phyloP scores from a whole-genome alignment of 306 rosid genomes.

The Trifolium repens region DNA sequence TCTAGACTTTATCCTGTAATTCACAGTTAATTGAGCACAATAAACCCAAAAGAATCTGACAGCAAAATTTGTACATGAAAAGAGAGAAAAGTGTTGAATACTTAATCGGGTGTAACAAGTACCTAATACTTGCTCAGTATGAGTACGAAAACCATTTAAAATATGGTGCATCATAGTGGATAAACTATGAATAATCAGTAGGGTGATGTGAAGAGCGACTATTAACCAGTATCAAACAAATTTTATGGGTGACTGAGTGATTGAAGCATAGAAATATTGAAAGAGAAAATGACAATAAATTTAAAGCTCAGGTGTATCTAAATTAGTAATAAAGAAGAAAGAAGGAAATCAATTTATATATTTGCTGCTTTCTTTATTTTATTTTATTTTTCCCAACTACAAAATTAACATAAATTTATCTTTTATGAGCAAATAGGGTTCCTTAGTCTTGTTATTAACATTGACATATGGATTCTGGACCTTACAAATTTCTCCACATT shows the following conservation, averaged over 20 bases:
- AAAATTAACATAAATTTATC: constrained; percentile 16
- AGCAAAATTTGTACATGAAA: not conserved
- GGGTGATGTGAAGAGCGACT: constrained; percentile 30
- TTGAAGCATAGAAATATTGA: not conserved
- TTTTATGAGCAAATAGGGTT: constrained; percentile 26
- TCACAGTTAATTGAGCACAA: not conserved
- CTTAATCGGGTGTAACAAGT: not conserved
- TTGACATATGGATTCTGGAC: constrained; percentile 14
- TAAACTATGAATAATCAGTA: constrained; percentile 3
- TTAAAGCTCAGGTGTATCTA: not conserved
- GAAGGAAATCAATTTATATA: constrained; percentile 19
- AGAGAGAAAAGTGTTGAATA: not conserved
- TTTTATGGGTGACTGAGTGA: constrained; percentile 7
- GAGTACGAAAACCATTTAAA: constrained; percentile 10
- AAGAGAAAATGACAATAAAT: constrained; percentile 12
- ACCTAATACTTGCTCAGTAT: not conserved
- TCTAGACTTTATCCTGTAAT: not conserved
- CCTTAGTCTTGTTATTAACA: constrained; percentile 34
- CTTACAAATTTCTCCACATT: constrained; percentile 25
- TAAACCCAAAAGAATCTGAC: constrained; percentile 3
- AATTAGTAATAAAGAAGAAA: constrained; percentile 23
- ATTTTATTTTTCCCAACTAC: not conserved
- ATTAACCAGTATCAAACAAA: not conserved
- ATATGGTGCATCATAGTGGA: not conserved
- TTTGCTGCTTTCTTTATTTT: constrained; percentile 4